Evolutionary conservation across 345 rosid genomes (phyloP), one percentile per base, ranked within the genome.

Genomic region (Camelina hispida): DNA sequence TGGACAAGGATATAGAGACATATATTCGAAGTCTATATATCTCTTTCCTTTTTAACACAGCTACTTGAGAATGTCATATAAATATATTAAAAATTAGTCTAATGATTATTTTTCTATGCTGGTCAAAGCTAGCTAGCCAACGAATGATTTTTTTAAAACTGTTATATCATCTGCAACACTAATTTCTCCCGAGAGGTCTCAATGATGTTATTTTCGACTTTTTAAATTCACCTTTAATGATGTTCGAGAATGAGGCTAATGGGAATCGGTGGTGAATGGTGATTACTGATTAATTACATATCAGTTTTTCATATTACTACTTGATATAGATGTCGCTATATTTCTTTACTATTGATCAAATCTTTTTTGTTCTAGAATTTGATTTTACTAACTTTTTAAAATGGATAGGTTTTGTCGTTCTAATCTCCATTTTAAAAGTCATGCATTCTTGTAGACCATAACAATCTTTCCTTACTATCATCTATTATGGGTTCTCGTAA

Each of bases 101-200:
- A 71, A 71, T 71, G 67, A 71, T 71, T 71, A 48, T 47, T 34
- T 5, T 71, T 47, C 37, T 58, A 30, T 71, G 50, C n/a, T 34
- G 59, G 75, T 71, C 67, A 59, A 71, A 59, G 59, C 67, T 71
- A 59, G 59, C 67, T 71, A 54, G 59, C 17, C 58, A 23, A 59
- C 22, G 42, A 35, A 48, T 71, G 38, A 59, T 46, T 34, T 60
- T 23, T 46, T 28, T 47, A 9, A 48, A 5, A 71, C 66, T 34
- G 42, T 71, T 71, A 37, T 47, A 20, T 47, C n/a, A 70, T 46
- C 35, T 44, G 74, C 74, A 32, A 18, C 22, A 46, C 18, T 57
- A 32, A 22, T 58, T 46, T 70, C 58, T 32, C 22, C 35, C 23
- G 9, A 34, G 63, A 59, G 57, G 56, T 58, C 23, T 59, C 37